A percentile compares a stretch with the other conserved stretches of the same genome.
Conservation (phyloP, 306 rosid species). For the Medicago truncatula region MtrunA17r5.0-ANR NC_053047.1:3210501-3211000, state of each 20-base stretch:
- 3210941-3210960: not conserved
- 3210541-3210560: constrained; percentile 73
- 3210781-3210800: constrained; percentile 9
- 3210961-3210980: not conserved
- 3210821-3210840: constrained; percentile 17
- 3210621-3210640: constrained; percentile 59
- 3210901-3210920: not conserved
- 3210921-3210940: not conserved
- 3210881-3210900: not conserved
- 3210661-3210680: constrained; percentile 19
- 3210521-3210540: constrained; percentile 69
- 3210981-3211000: not conserved
- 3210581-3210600: constrained; percentile 63
- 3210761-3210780: constrained; percentile 22
- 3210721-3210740: constrained; percentile 24
- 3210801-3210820: not conserved
- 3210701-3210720: constrained; percentile 16
- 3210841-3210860: constrained; percentile 23
- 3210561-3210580: constrained; percentile 77
- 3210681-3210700: not conserved
- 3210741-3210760: constrained; percentile 2
- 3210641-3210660: constrained; percentile 89
- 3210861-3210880: not conserved
- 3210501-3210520: constrained; percentile 85
- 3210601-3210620: constrained; percentile 88